Evolutionary conservation across 2,329 filamentous ascomycete genomes (phyloP), one percentile per base, ranked within the genome.

Genomic region (Leptographium wingfieldii): DNA sequence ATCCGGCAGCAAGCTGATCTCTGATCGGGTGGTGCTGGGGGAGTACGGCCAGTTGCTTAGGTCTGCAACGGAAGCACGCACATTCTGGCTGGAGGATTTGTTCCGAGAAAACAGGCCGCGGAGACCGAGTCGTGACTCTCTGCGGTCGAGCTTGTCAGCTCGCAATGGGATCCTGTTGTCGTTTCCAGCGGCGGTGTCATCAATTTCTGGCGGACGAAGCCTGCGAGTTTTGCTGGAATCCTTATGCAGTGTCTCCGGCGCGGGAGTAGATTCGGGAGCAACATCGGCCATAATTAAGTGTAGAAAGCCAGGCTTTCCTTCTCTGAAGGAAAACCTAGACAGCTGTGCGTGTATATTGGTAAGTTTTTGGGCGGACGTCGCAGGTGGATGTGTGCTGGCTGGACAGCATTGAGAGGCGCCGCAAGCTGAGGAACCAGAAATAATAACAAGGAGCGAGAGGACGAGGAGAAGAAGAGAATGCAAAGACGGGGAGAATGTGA

Each of bases 41-140:
- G 66, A 67, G 59, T 76, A 72, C 6, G 75, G 73, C 75, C 76
- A 76, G 63, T 72, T 69, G 64, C 72, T 70, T 59, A 77, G 69
- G 31, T 79, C 77, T 31, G 71, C 74, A 46, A 80, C 65, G 1
- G 79, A 80, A 40, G 73, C 71, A 59, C 77, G 77, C 59, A 76
- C 72, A 25, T 62, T 58, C 2, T 58, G 56, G 33, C 25, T 71
- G 11, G 68, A 67, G n/a, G 71, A 10, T 31, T 60, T 63, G 58
- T 61, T 63, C 16, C 48, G 29, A 9, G 56, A 16, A 22, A 84
- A 83, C 10, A 84, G 72, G 63, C 70, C 77, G 58, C 77, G 73
- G 56, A 83, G 67, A 3, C 77, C 79, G 57, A 82, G 66, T 61
- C 73, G 77, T 19, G 80, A 82, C 62, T 81, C 80, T 63, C 80